phyloP scores from a whole-genome alignment of 208 protist genomes.

The Herpetomonas muscarum region DNA sequence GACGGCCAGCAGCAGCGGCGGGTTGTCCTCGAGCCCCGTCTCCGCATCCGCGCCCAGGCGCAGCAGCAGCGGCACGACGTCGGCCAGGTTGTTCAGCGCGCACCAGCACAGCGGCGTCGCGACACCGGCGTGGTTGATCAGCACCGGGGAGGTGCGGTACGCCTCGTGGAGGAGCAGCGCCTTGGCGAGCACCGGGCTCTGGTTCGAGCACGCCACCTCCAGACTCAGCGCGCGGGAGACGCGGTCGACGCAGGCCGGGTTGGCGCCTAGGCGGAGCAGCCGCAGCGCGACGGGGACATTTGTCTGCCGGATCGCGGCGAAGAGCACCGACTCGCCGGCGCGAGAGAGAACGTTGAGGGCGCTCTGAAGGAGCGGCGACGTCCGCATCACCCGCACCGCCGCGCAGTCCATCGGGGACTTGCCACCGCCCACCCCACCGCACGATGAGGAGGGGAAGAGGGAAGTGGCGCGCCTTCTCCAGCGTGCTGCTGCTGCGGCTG shows the following conservation, averaged over 20 bases:
- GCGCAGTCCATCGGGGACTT: too few species aligned
- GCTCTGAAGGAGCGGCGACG: constrained; percentile 14
- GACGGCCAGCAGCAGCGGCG: constrained; percentile 66
- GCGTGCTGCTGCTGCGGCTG: too few species aligned
- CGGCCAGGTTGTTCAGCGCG: constrained; percentile 66
- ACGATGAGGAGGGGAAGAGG: too few species aligned
- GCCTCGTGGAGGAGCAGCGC: constrained; percentile 32
- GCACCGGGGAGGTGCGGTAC: constrained; percentile 38
- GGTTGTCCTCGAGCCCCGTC: constrained; percentile 52
- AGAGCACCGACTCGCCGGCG: constrained; percentile 59
- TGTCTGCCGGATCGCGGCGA: constrained; percentile 56
- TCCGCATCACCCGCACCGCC: neutral
- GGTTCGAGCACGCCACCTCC: constrained; percentile 73
- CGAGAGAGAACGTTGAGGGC: constrained; percentile 63
- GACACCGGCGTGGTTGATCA: constrained; percentile 71
- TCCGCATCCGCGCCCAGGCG: constrained; percentile 49
- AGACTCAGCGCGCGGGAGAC: constrained; percentile 56
- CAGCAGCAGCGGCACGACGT: constrained; percentile 52
- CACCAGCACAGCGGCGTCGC: constrained; percentile 79
- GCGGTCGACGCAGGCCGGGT: constrained; percentile 59
- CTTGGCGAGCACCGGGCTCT: constrained; percentile 48
- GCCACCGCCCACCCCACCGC: too few species aligned
- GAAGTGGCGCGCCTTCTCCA: too few species aligned
- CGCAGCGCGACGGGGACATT: constrained; percentile 49
- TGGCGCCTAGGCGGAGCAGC: constrained; percentile 58